Evolutionary conservation across 163 green algal genomes (phyloP), one percentile per base, ranked within the genome.

Genomic region (Scenedesmus sp.): DNA sequence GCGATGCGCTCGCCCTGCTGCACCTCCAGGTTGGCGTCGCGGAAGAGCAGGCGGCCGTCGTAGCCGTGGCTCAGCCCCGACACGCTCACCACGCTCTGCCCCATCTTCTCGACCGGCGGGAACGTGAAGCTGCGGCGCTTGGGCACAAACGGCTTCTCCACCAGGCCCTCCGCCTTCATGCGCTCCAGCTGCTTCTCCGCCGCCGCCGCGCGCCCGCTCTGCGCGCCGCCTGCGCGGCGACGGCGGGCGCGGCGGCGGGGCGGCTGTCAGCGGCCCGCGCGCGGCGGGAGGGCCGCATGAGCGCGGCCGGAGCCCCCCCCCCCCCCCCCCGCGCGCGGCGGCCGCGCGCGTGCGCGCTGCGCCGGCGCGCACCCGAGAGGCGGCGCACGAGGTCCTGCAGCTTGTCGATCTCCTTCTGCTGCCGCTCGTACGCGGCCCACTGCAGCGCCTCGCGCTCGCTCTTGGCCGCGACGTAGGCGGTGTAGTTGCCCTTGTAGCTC

Each of bases 401-500:
- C 75, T 94, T 87, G 51, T 87, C 83, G 15, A 99, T 92, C 86
- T 99, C 97, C 90, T 99, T 99, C 81, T 97, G 92, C 89, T 98
- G 95, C 88, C 96, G 97, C 85, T 99, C 97, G 77, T 85, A 99
- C 2, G 93, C 95, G 3, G 87, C 80, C 90, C 90, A 96, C 84
- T 97, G 92, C 76, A 92, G 86, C 17, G 92, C 91, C 53, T 82
- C 76, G 18, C 73, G 65, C 84, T 96, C 94, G 31, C 82, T 75
- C 84, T 96, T 97, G 56, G 82, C 80, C 11, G 29, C 33, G 20
- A 71, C 45, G 47, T 80, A 80, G 2, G 39, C 42, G 15, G 58
- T 80, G 58, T 80, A 80, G 47, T 80, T 80, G 36, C 71, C 71
- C 60, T 74, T 81, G 86, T 92, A 99, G 6, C 92, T 98, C 33